Base-by-base conservation (phyloP, 1,284 basidiomycete genomes). In the Ceratobasidium papillatum region DNA sequence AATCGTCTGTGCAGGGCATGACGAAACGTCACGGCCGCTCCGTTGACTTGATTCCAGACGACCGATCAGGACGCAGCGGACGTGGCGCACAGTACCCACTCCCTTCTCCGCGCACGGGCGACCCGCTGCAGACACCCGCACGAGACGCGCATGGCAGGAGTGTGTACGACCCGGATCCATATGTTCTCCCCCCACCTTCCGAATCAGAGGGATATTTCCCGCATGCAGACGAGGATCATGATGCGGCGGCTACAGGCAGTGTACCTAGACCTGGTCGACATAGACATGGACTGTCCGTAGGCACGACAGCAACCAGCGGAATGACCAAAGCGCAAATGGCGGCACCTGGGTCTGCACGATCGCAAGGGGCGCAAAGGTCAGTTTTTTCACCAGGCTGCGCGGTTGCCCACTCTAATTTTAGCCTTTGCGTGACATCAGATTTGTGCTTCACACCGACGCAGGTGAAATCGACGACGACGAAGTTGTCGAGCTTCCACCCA, bases 401-500 rank as follows among this genome's bases (percentile, higher is more conserved):
- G 5, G 9, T 61, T 22, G 17, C 7, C 22, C 8, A 12, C 22
- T 61, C 58, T 61, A 30, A 56, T 41, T 58, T 69, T 45, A 52
- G 27, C 2, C 3, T 43, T 49, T 66, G 19, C 47, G 22, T 58
- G 36, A 41, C n/a, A 69, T 27, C 22, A 69, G 89, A 56, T 90
- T 88, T 80, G 85, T 93, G 75, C 76, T 93, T 11, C 92, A 94
- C 78, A 91, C 89, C 0, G 92, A 93, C 79, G 86, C 86, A 11
- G 84, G 83, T 36, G 90, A 90, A 74, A 88, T 90, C 76, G 90
- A 86, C 9, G 82, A 84, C 47, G 83, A 87, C 22, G 91, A 86
- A 9, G 82, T 92, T 27, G 85, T 93, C 19, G 92, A 94, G 80
- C 84, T 93, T 4, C 92, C 92, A 19, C 92, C 92, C 22, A 88